Base-by-base conservation (phyloP, 2,329 filamentous ascomycete genomes). In the Periglandula ipomoeae region DNA sequence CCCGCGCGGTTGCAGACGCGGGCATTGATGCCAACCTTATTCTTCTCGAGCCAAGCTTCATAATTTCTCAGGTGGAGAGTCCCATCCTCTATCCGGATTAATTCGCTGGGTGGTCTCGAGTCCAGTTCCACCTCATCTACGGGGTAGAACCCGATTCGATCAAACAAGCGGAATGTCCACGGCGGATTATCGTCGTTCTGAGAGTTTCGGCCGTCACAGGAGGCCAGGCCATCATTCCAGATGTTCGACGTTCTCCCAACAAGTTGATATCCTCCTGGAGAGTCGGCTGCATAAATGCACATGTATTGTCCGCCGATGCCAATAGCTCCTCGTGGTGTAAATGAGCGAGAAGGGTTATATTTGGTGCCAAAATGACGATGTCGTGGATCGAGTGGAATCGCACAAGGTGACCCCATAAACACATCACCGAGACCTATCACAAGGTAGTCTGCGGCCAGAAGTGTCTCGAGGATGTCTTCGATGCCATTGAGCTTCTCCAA, bases 391-490 rank as follows among this genome's bases (percentile, higher is more conserved):
- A 68, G 51, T 3, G 65, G 65, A 13, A 69, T 55, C 0, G 64
- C 58, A 44, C 65, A 67, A 0, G 66, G 66, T 0, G 64, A 66
- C 2, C 65, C 66, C 49, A 67, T 58, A 51, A 66, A 69, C n/a
- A 69, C 65, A 43, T 67, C 65, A 0, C 67, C 67, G 0, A 69
- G 61, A 1, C 65, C 67, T 5, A 69, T 52, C 3, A 69, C 64
- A 2, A 69, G 56, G 11, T 66, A 69, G 0, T 56, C 56, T 0
- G 62, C 61, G 1, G 70, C 66, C 3, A 55, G 34, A 15, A 68
- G 22, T 2, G 62, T 24, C 3, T 52, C 37, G 3, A 58, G 55
- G 9, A 68, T 53, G 2, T 59, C 55, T 2, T 57, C 52, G 15
- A 67, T 52, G 0, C 59, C 64, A 50, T 69, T 69, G 10, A 68